phyloP scores from a whole-genome alignment of 2,329 filamentous ascomycete genomes.

The Cladosporium sp. region DNA sequence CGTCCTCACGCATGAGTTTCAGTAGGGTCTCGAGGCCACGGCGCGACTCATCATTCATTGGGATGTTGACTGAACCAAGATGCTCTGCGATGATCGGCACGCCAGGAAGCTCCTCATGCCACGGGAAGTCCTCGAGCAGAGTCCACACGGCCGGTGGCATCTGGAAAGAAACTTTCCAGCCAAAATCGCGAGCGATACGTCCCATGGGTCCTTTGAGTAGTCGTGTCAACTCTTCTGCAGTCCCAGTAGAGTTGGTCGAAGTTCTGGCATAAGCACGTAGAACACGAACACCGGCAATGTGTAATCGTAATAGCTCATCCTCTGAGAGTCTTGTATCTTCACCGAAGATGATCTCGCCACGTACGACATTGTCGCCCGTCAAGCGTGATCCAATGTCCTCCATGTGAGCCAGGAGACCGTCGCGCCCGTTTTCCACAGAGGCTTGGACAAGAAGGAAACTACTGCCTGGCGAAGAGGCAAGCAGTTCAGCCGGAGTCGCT shows the following conservation, averaged over 20 bases:
- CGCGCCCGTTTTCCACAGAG: not conserved
- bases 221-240: not conserved
- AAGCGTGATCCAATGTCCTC: not conserved
- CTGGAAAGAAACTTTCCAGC: not conserved
- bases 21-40: not conserved
- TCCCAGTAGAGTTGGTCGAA: not conserved
- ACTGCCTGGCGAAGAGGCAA: not conserved
- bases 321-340: not conserved
- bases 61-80: not conserved
- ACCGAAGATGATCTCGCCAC: slow-evolving; percentile 1
- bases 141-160: not conserved
- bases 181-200: not conserved
- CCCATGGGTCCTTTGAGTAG: not conserved
- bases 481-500: not conserved
- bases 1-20: not conserved
- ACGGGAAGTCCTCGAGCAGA: not conserved
- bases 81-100: not conserved
- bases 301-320: not conserved
- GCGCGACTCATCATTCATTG: not conserved
- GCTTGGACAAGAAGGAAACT: slow-evolving; percentile 2
- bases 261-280: not conserved
- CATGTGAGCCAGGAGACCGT: not conserved
- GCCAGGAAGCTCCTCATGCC: not conserved
- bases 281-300: not conserved
- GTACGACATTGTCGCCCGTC: not conserved